These are phyloP conservation scores for Stentor roeselii DNA, from an alignment of 73 alveolate genomes.

Conservation along the genomic window DNA sequence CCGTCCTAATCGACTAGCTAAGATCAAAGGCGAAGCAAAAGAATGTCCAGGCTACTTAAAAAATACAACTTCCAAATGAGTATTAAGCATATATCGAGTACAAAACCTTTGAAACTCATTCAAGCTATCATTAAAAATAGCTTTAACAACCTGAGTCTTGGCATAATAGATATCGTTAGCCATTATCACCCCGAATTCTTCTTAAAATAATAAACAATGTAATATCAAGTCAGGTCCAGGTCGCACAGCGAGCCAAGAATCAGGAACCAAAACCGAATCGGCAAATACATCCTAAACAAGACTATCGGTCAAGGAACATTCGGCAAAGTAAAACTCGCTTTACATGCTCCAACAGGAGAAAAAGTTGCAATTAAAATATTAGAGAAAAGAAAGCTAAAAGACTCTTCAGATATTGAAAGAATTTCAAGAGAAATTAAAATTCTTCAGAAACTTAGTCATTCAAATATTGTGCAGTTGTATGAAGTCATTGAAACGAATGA, in stretches of 20 bases:
- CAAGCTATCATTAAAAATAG: background rate
- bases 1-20: background rate
- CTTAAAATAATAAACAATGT: background rate
- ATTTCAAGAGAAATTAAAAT: conserved; percentile 31
- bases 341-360: conserved; percentile 33
- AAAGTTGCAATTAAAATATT: conserved; percentile 76
- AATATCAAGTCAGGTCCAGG: background rate
- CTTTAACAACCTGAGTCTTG: background rate
- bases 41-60: background rate
- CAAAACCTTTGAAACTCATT: background rate
- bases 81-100: background rate
- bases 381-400: conserved; percentile 68
- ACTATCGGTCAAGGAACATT: conserved; percentile 22
- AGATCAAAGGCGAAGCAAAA: background rate
- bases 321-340: conserved; percentile 15
- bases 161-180: background rate
- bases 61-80: background rate
- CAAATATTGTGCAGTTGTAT: background rate
- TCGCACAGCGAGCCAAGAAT: background rate
- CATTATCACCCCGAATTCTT: background rate
- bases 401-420: conserved; percentile 67
- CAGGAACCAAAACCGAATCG: background rate
- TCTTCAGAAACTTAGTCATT: conserved; percentile 16
- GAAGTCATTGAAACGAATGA: conserved; percentile 36
- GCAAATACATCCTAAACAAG: background rate